Conservation (phyloP, 2,329 filamentous ascomycete genomes). For the Aspergillus clavatus region DNA sequence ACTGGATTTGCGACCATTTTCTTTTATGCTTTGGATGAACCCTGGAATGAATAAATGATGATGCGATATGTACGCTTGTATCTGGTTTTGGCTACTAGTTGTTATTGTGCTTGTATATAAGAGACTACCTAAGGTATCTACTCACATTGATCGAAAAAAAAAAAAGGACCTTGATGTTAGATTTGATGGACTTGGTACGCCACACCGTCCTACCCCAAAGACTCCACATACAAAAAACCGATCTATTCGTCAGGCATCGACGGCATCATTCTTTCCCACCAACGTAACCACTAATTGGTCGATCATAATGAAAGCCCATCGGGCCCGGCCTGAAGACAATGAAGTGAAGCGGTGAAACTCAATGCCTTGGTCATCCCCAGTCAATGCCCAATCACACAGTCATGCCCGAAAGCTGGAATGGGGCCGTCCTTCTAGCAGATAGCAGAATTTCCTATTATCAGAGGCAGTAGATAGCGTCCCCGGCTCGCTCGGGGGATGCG, state of each 20-base stretch:
- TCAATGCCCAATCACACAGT: background rate
- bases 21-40: constrained; percentile 1
- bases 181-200: background rate
- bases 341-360: background rate
- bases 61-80: constrained; percentile 2
- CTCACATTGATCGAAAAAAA: background rate
- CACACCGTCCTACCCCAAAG: background rate
- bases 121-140: background rate
- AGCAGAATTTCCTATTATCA: background rate
- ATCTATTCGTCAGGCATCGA: no score
- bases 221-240: no score
- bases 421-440: background rate
- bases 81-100: background rate
- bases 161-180: no score
- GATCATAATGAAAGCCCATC: background rate
- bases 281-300: no score
- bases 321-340: background rate
- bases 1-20: constrained; percentile 7
- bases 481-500: constrained; percentile 7
- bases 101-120: background rate
- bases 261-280: no score
- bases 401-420: background rate
- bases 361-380: background rate
- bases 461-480: background rate
- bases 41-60: constrained; percentile 1